Evolutionary conservation across 371 early-diverging fungal species (phyloP), one percentile per base, ranked within the genome.

Genomic region (Rhizopus sp.): DNA sequence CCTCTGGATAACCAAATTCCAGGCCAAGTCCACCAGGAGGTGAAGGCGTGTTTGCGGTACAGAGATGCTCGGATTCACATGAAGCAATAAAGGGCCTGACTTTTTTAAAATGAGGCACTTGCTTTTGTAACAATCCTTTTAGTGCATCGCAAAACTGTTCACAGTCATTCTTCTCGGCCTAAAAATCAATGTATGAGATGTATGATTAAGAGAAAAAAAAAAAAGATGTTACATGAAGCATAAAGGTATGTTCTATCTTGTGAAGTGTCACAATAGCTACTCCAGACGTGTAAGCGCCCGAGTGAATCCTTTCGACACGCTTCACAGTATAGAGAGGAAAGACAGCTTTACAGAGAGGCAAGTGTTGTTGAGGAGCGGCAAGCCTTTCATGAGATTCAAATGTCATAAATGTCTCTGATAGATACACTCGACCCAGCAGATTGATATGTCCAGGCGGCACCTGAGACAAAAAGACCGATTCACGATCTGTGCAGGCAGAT

Each of bases 241-340:
- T 75, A 37, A 86, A 82, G 12, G 79, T 66, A 33, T 83, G 72
- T 33, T 77, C 73, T 80, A 85, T 86, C 55, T 81, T 78, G 49
- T 89, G 88, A 77, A 83, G 85, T 3, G 83, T 84, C 30, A 77
- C 70, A 12, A 87, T 64, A 4, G 77, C 58, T 29, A 80, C 57
- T 3, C 75, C 62, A 1, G 75, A 66, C 1, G 64, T 67, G 52
- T 75, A 75, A 1, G 72, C 64, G 0, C 75, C 74, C 5, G 63
- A 46, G 35, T 67, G 85, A 52, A 92, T 73, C n/a, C 91, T 81
- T 67, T 97, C 97, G 3, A 98, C 95, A 9, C 93, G 83, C 45
- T 93, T 91, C 47, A 98, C 83, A 7, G 92, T 91, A 63, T 87
- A 94, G 44, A 95, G 83, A 3, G 97, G 98, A 10, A 97, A 64